Conservation (phyloP, 2,329 filamentous ascomycete genomes). For the Paracamarosporium sp. region DNA sequence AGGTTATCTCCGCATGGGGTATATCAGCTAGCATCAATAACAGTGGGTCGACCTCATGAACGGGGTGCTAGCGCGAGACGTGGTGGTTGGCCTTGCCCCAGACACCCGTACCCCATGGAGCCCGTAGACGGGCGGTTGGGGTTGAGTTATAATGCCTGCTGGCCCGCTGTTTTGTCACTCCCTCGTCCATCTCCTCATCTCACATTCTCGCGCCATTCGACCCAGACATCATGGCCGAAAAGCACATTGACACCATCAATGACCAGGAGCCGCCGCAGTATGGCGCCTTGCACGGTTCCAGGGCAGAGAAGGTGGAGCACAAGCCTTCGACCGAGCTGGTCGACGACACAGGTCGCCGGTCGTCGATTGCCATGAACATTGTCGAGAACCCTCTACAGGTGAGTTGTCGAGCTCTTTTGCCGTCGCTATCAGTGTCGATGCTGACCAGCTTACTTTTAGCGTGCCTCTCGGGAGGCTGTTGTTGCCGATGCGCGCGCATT, state of each 20-base stretch:
- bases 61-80: constrained; percentile 2
- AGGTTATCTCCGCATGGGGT: constrained; percentile 10
- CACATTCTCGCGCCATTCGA: not conserved
- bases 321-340: constrained; percentile 5
- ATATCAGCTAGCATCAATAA: constrained; percentile 2
- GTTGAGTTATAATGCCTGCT: not conserved
- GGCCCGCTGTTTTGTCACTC: not conserved
- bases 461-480: constrained; percentile 59
- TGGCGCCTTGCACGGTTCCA: constrained; percentile 3
- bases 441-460: constrained; percentile 45
- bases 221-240: constrained; percentile 7
- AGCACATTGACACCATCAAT: constrained; percentile 3
- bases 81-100: constrained; percentile 1
- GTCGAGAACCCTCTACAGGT: constrained; percentile 57
- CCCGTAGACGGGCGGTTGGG: not conserved
- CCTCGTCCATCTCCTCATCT: not conserved
- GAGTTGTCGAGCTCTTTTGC: constrained; percentile 15
- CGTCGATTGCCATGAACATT: constrained; percentile 54
- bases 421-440: constrained; percentile 38
- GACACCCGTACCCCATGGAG: not conserved
- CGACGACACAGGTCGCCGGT: constrained; percentile 37
- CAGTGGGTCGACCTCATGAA: constrained; percentile 3
- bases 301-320: not conserved
- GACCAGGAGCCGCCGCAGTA: not conserved
- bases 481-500: constrained; percentile 67